Conservation (phyloP, 176 grass and related monocot species). For the Carex myosuroides region DNA sequence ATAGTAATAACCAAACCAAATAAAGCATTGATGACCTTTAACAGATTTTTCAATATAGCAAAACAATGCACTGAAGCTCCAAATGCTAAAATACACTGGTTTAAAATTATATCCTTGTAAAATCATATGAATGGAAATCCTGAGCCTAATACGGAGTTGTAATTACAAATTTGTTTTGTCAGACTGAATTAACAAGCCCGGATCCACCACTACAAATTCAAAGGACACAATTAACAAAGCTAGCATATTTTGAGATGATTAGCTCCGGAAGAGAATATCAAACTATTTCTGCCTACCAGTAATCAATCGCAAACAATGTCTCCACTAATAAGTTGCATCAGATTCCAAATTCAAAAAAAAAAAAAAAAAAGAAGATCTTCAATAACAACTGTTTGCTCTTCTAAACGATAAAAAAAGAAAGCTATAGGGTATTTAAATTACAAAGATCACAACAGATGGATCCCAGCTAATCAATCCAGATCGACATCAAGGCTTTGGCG, state of each 20-base stretch:
- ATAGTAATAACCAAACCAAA: neutral
- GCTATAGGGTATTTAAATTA: neutral
- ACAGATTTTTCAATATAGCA: neutral
- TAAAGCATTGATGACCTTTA: neutral
- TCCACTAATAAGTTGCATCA: neutral
- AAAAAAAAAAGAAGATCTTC: neutral
- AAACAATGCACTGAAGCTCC: neutral
- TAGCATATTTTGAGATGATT: neutral
- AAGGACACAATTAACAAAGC: neutral
- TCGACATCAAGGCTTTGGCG: neutral
- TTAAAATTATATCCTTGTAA: neutral
- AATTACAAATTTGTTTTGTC: neutral
- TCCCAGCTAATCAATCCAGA: conserved; percentile 9
- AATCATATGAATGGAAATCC: neutral
- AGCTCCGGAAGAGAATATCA: neutral
- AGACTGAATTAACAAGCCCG: neutral
- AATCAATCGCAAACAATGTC: neutral
- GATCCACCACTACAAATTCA: neutral
- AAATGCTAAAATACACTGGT: neutral
- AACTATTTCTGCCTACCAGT: neutral
- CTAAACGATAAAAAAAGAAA: neutral
- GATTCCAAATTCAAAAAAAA: neutral
- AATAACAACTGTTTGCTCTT: neutral
- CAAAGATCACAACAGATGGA: neutral
- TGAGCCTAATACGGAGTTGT: neutral